Base-by-base conservation (phyloP, 2,329 filamentous ascomycete genomes). In the Alternaria triticina region DNA sequence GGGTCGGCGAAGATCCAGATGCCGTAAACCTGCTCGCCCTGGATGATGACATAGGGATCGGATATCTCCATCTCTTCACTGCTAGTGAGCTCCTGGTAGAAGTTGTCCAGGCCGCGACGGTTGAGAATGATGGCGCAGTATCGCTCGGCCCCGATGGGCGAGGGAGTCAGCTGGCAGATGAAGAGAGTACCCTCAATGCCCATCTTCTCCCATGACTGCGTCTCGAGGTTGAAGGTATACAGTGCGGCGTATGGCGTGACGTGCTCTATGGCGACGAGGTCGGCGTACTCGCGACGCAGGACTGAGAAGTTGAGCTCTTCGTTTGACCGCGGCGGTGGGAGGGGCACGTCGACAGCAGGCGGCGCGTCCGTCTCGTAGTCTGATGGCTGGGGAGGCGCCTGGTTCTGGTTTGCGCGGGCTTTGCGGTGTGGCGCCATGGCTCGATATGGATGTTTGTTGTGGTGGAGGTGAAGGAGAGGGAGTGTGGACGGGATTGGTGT, bases 101-200 rank as follows among this genome's bases (percentile, higher is more conserved):
- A 85, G 68, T 84, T 85, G 54, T 85, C 82, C 45, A 84, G 74
- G 12, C 81, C 81, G 52, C 83, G 81, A 25, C 84, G 78, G 64
- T 85, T 85, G 51, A 85, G 70, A 11, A 86, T 82, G 55, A 84
- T 74, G 23, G 82, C 80, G 52, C 76, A 77, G 70, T 81, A 85
- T 23, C 82, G 78, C 49, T 81, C 75, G 13, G 70, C 66, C 50
- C 73, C 76, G 10, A 68, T 62, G 57, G 87, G 62, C 5, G 70
- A 72, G 7, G 76, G 74, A 3, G 70, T 69, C 15, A 89, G 81
- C 67, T 91, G 86, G 83, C 92, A 96, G 57, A 98, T 88, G 79
- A 98, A 99, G 68, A 98, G 84, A 12, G 93, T 92, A 43, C 96
- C 96, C 80, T 97, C 94, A 11, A 94, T 87, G 59, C 90, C 91